These are phyloP conservation scores for Saccharomycopsis malanga DNA, from an alignment of 805 yeast species.

Conservation along the genomic window DNA sequence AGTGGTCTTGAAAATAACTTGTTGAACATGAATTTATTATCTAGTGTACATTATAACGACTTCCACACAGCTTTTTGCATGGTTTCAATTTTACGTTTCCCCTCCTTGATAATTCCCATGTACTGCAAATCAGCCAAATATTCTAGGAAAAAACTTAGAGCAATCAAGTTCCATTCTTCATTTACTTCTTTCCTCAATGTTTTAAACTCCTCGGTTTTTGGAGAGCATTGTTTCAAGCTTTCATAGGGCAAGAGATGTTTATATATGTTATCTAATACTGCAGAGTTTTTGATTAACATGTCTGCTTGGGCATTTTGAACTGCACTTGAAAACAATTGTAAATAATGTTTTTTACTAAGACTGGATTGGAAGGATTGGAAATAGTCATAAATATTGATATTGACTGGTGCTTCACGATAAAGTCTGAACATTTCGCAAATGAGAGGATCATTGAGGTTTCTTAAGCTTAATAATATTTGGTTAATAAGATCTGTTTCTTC, in stretches of 20 bases:
- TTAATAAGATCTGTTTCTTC: neutral
- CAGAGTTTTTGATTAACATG: neutral
- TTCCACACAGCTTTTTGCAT: slow-evolving; percentile 70
- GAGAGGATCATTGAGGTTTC: slow-evolving; percentile 40
- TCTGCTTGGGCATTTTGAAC: slow-evolving; percentile 9
- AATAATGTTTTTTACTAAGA: slow-evolving; percentile 28
- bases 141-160: slow-evolving; percentile 69
- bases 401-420: slow-evolving; percentile 71
- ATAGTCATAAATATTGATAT: slow-evolving; percentile 61
- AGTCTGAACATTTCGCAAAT: slow-evolving; percentile 54
- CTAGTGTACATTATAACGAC: slow-evolving; percentile 9
- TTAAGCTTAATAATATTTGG: slow-evolving; percentile 22
- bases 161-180: slow-evolving; percentile 52
- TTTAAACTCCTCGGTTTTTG: slow-evolving; percentile 6
- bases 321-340: slow-evolving; percentile 10
- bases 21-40: too few relatives aligned
- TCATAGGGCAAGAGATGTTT: slow-evolving; percentile 1
- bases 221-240: neutral
- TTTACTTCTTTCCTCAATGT: slow-evolving; percentile 29
- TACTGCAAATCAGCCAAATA: slow-evolving; percentile 62
- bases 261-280: neutral
- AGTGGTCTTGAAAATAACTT: too few relatives aligned
- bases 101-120: slow-evolving; percentile 61
- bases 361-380: slow-evolving; percentile 53
- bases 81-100: slow-evolving; percentile 51